These are phyloP conservation scores for Clonostachys chloroleuca DNA, from an alignment of 2,329 filamentous ascomycete genomes.

Conservation along the genomic window DNA sequence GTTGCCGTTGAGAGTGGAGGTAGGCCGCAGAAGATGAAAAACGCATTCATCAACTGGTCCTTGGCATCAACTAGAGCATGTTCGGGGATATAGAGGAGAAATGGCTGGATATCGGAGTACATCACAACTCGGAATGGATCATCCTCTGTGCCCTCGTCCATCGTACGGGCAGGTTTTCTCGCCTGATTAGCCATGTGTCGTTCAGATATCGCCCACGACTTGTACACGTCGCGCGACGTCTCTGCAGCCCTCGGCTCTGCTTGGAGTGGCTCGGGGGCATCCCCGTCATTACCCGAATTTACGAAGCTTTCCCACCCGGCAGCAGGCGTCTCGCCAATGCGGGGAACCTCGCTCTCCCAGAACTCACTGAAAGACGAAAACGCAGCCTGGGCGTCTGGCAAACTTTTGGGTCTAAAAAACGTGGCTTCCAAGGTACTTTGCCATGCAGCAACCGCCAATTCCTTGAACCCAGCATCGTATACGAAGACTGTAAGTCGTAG, in stretches of 20 bases:
- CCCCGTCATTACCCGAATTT: slow-evolving; percentile 22
- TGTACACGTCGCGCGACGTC: slow-evolving; percentile 38
- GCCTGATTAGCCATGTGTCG: slow-evolving; percentile 37
- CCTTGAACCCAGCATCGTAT: slow-evolving; percentile 71
- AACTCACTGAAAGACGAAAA: slow-evolving; percentile 60
- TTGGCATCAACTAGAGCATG: slow-evolving; percentile 24
- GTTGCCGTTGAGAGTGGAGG: slow-evolving; percentile 38
- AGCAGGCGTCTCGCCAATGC: slow-evolving; percentile 71
- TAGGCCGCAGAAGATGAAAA: slow-evolving; percentile 63
- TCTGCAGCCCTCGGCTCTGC: slow-evolving; percentile 2
- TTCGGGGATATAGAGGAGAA: slow-evolving; percentile 50
- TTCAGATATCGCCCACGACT: slow-evolving; percentile 52
- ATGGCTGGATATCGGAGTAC: slow-evolving; percentile 67
- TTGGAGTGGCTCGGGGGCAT: slow-evolving; percentile 30
- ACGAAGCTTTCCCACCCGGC: slow-evolving; percentile 64
- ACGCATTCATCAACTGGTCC: slow-evolving; percentile 59
- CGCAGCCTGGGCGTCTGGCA: slow-evolving; percentile 13
- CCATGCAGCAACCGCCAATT: slow-evolving; percentile 76
- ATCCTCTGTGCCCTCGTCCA: slow-evolving; percentile 71
- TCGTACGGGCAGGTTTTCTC: slow-evolving; percentile 63
- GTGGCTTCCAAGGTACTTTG: slow-evolving; percentile 75
- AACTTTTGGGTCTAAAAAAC: slow-evolving; percentile 49
- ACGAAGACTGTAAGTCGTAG: slow-evolving; percentile 71
- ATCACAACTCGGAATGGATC: slow-evolving; percentile 82
- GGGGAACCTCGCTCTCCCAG: slow-evolving; percentile 80